These are phyloP conservation scores for Cyberlindnera mycetangii DNA, from an alignment of 805 yeast genomes.

Conservation along the genomic window DNA sequence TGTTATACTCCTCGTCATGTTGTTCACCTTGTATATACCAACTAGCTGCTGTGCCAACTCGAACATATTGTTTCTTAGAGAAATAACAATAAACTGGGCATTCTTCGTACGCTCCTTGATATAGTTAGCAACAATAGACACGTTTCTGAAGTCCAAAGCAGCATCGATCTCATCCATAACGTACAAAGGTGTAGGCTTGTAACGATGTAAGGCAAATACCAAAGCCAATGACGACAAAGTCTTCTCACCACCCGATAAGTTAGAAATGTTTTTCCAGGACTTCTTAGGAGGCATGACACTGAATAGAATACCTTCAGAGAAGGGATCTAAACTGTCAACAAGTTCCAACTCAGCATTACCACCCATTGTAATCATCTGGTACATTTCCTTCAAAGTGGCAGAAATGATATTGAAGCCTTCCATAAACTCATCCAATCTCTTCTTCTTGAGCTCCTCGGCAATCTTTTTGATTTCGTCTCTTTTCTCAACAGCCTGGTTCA, in stretches of 20 bases:
- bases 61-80: slow-evolving; percentile 95
- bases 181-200: slow-evolving; percentile 94
- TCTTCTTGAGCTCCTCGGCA: slow-evolving; percentile 68
- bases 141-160: slow-evolving; percentile 94
- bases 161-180: slow-evolving; percentile 99
- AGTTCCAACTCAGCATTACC: slow-evolving; percentile 97
- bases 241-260: slow-evolving; percentile 96
- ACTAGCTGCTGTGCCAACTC: slow-evolving; percentile 92
- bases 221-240: slow-evolving; percentile 91
- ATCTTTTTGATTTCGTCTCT: slow-evolving; percentile 62
- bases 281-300: slow-evolving; percentile 99
- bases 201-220: slow-evolving; percentile 93
- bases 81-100: slow-evolving; percentile 95
- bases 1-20: slow-evolving; percentile 85
- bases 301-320: slow-evolving; percentile 92
- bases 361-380: slow-evolving; percentile 98
- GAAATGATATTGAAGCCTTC: slow-evolving; percentile 87
- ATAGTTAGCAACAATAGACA: slow-evolving; percentile 95
- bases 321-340: slow-evolving; percentile 96
- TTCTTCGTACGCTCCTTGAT: slow-evolving; percentile 93
- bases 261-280: slow-evolving; percentile 94
- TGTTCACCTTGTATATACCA: slow-evolving; percentile 91
- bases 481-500: slow-evolving; percentile 61
- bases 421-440: slow-evolving; percentile 86
- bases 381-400: slow-evolving; percentile 89